Conservation (phyloP, 179 eudicot species). For the Gypsophila paniculata region DNA sequence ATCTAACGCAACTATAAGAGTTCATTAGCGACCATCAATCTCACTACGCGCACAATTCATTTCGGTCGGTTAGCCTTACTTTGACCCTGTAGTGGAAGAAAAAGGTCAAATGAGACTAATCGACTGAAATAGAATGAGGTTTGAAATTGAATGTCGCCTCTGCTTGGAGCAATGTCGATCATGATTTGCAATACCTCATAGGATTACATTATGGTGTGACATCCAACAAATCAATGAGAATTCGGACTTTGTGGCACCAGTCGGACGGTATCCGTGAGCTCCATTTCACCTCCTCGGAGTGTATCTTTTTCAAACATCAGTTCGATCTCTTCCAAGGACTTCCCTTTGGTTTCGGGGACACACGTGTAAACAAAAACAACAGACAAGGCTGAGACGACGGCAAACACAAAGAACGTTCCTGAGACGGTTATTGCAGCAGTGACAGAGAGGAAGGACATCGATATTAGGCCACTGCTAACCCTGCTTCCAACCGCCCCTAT, state of each 20-base stretch:
- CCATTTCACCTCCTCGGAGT: slow-evolving; percentile 24
- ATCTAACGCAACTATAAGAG: slow-evolving; percentile 8
- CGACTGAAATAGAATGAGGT: neutral
- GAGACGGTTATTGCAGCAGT: slow-evolving; percentile 53
- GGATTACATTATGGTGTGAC: neutral
- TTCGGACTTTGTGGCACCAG: slow-evolving; percentile 28
- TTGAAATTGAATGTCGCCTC: neutral
- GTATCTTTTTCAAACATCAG: slow-evolving; percentile 38
- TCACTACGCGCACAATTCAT: neutral
- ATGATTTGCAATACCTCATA: neutral
- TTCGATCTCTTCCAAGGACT: slow-evolving; percentile 73
- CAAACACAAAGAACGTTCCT: slow-evolving; percentile 69
- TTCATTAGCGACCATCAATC: neutral
- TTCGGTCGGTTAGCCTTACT: neutral
- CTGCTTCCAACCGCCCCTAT: slow-evolving; percentile 73
- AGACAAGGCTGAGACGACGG: slow-evolving; percentile 51
- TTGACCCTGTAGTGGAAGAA: neutral
- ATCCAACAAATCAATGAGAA: slow-evolving; percentile 3
- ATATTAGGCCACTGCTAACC: slow-evolving; percentile 70
- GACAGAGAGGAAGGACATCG: slow-evolving; percentile 68
- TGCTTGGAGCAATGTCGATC: neutral
- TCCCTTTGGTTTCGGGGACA: slow-evolving; percentile 83
- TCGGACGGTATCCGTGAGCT: slow-evolving; percentile 34
- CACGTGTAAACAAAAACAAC: slow-evolving; percentile 56
- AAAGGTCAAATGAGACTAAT: neutral